A percentile compares a stretch with the other conserved stretches of the same genome.
Evolutionary conservation across 257 asterid genomes (phyloP).

Genomic region (Nicotiana tabacum): DNA sequence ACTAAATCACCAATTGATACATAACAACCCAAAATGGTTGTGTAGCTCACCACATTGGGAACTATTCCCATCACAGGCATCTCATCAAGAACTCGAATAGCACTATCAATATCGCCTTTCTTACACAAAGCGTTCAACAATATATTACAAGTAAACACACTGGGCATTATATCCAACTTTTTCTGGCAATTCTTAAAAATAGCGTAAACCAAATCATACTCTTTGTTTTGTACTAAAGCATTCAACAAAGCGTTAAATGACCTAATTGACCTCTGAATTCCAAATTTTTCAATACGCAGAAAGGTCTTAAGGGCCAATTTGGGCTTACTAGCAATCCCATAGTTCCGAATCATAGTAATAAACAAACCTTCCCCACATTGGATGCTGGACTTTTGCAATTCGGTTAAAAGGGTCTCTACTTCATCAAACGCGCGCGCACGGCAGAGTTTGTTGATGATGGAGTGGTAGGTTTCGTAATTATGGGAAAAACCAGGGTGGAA

Average conservation of each 20-base stretch:
- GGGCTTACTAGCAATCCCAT: conserved; percentile 76
- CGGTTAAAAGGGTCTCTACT: conserved; percentile 43
- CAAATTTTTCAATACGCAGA: conserved; percentile 51
- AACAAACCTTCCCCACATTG: conserved; percentile 65
- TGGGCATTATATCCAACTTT: conserved; percentile 60
- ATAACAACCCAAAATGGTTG: conserved; percentile 70
- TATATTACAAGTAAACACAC: conserved; percentile 78
- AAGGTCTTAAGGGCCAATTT: conserved; percentile 59
- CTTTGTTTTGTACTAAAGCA: conserved; percentile 73
- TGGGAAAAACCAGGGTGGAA: conserved; percentile 62
- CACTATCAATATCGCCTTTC: conserved; percentile 57
- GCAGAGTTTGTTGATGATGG: conserved; percentile 69
- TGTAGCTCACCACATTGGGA: conserved; percentile 85
- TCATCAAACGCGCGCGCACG: conserved; percentile 62
- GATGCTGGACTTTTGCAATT: conserved; percentile 36
- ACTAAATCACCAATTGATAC: conserved; percentile 57
- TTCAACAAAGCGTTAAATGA: conserved; percentile 72
- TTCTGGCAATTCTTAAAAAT: conserved; percentile 64
- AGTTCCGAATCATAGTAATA: conserved; percentile 56
- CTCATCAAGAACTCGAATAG: conserved; percentile 66
- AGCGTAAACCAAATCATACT: conserved; percentile 66
- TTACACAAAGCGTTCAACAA: conserved; percentile 76
- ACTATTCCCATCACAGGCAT: conserved; percentile 87
- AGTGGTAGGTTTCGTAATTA: conserved; percentile 61
- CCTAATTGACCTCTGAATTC: conserved; percentile 60